Evolutionary conservation across 352 stramenopile genomes (phyloP), one percentile per base, ranked within the genome.

Genomic region (Blastocystis sp.): DNA sequence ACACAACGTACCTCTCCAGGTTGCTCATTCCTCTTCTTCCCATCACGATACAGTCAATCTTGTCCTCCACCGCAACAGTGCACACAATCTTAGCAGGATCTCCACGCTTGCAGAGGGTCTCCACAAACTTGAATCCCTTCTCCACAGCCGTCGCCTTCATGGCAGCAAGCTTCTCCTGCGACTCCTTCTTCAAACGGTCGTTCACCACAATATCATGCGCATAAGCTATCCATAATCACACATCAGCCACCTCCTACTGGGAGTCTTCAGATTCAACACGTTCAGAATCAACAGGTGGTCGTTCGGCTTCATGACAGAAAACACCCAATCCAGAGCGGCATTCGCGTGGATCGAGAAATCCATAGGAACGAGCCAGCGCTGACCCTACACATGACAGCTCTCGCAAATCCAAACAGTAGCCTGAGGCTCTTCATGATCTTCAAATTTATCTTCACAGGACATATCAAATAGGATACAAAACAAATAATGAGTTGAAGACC

Each of bases 1-100:
- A n/a, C 18, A 38, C n/a, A 46, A 7, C 14, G n/a, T 46, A 77
- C 65, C 73, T 69, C 56, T 84, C 42, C 59, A 84, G 29, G 36
- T 84, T 69, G 40, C 42, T 73, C 73, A 84, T 84, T 14, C 73
- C 73, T 71, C 73, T 65, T 72, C 73, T 84, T 84, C 73, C 73
- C 73, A 84, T 84, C 27, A 84, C 73, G 40, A 84, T 84, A 27
- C 32, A 54, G n/a, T 84, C 73, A 42, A 84, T 84, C 54, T 69
- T 73, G 18, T 84, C 48, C 48, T 84, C 40, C 6, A 73, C 32
- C 4, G 73, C 73, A 42, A 54, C 42, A 27, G 46, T 49, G 36
- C 54, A 69, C 24, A 84, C 44, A 53, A 71, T 40, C 40, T 84
- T 73, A 21, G 73, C 36, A 40, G 73, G 73, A n/a, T 84, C 73